Conservation (phyloP, 306 rosid genomes). For the Dryas drummondii region DNA sequence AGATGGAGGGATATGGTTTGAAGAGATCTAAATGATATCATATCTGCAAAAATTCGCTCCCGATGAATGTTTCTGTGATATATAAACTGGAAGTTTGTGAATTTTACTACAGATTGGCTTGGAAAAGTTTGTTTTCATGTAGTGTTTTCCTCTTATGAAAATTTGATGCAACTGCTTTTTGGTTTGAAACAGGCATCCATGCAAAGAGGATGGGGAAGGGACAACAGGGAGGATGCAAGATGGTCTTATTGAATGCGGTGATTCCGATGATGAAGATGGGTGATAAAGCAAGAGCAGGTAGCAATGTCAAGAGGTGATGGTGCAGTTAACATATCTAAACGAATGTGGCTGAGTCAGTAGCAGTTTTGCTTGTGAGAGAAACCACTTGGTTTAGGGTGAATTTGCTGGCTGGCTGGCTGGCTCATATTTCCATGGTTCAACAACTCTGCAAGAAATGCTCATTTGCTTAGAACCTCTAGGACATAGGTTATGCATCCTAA, state of each 20-base stretch:
- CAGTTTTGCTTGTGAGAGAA: slow-evolving; percentile 3
- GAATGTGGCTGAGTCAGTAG: neutral
- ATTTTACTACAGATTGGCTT: neutral
- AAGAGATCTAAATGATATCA: too few relatives aligned
- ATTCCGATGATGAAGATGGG: neutral
- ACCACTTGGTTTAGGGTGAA: neutral
- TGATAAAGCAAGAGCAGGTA: neutral
- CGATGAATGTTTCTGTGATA: too few relatives aligned
- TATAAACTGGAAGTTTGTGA: too few relatives aligned
- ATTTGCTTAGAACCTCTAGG: neutral
- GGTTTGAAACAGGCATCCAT: neutral
- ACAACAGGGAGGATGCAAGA: neutral
- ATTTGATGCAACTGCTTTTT: neutral
- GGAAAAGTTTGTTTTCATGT: neutral
- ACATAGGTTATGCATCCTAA: neutral
- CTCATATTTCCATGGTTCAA: neutral
- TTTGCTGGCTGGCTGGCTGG: neutral
- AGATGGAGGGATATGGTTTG: too few relatives aligned
- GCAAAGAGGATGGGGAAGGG: neutral
- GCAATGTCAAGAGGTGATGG: neutral
- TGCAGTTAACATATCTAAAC: neutral
- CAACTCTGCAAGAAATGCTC: neutral
- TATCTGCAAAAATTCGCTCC: too few relatives aligned
- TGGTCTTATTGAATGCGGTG: neutral
- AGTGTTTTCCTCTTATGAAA: neutral